Evolutionary conservation across 164 flowering plant species (phyloP).

Genomic region (Vitis rotundifolia): DNA sequence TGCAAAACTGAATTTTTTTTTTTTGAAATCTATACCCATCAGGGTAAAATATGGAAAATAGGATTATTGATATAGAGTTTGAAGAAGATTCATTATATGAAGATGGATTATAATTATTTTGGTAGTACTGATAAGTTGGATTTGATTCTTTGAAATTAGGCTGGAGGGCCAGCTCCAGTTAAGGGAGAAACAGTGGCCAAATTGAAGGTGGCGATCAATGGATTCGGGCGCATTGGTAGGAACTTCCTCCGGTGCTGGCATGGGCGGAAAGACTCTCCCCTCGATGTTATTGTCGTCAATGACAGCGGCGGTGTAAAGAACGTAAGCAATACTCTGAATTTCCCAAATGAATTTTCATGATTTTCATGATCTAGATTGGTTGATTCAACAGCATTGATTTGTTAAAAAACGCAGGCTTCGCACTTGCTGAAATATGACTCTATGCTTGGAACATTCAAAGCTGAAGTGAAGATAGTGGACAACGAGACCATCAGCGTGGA

Average conservation of each 20-base stretch:
- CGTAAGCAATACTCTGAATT: constrained; percentile 36
- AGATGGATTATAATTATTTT: background rate
- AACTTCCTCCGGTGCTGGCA: constrained; percentile 99
- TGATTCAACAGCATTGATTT: background rate
- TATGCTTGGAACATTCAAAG: constrained; percentile 93
- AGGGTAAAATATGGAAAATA: too few relatives aligned
- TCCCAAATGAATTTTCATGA: too few relatives aligned
- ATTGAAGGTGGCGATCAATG: constrained; percentile 92
- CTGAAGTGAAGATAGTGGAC: constrained; percentile 83
- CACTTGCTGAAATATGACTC: constrained; percentile 98
- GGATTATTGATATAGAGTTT: too few relatives aligned
- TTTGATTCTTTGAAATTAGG: constrained; percentile 24
- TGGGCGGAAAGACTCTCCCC: constrained; percentile 85
- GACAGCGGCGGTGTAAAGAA: constrained; percentile 98
- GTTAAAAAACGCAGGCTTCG: constrained; percentile 58
- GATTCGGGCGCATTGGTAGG: constrained; percentile 92
- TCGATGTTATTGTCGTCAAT: constrained; percentile 83
- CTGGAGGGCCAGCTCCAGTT: constrained; percentile 45
- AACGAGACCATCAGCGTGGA: constrained; percentile 81
- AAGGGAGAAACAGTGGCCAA: constrained; percentile 71
- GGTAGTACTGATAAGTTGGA: background rate
- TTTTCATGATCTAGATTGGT: too few relatives aligned
- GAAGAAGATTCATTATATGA: too few relatives aligned
- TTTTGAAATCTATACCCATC: too few relatives aligned
- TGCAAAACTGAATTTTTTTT: too few relatives aligned